These are phyloP conservation scores for Ophiognomonia clavigignenti-juglandacearum DNA, from an alignment of 2,329 filamentous ascomycete genomes.

Conservation along the genomic window DNA sequence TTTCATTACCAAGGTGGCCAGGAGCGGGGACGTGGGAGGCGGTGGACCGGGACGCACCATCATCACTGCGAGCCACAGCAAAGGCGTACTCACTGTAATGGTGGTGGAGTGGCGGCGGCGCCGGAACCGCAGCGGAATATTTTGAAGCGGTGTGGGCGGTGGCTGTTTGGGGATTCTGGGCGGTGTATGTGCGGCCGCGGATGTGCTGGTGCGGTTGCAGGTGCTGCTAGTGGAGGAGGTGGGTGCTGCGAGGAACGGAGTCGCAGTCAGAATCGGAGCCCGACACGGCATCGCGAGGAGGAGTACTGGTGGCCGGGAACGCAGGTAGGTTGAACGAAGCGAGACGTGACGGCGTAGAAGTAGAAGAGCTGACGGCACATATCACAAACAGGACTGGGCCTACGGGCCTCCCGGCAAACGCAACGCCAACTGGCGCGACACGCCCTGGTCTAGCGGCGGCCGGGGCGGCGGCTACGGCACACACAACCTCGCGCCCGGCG, in stretches of 20 bases:
- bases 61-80: background rate
- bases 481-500: constrained; percentile 4
- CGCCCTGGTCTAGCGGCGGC: background rate
- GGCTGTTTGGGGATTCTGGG: constrained; percentile 5
- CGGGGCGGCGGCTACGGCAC: background rate
- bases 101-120: background rate
- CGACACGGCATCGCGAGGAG: constrained; percentile 10
- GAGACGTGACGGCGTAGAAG: no score
- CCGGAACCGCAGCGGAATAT: constrained; percentile 4
- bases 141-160: constrained; percentile 5
- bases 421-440: constrained; percentile 8
- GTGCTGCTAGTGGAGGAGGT: background rate
- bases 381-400: background rate
- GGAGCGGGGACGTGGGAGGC: background rate
- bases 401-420: background rate
- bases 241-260: background rate
- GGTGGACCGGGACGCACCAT: background rate
- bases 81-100: background rate
- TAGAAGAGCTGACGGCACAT: no score
- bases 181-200: background rate
- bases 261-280: background rate
- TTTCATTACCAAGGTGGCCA: constrained; percentile 9
- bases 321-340: background rate
- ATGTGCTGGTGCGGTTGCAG: background rate
- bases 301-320: constrained; percentile 9